Percentiles rank a stretch among this genome's conserved stretches.
These are phyloP conservation scores for Colletotrichum incanum DNA, from an alignment of 2,329 filamentous ascomycete species.

Conservation along the genomic window DNA sequence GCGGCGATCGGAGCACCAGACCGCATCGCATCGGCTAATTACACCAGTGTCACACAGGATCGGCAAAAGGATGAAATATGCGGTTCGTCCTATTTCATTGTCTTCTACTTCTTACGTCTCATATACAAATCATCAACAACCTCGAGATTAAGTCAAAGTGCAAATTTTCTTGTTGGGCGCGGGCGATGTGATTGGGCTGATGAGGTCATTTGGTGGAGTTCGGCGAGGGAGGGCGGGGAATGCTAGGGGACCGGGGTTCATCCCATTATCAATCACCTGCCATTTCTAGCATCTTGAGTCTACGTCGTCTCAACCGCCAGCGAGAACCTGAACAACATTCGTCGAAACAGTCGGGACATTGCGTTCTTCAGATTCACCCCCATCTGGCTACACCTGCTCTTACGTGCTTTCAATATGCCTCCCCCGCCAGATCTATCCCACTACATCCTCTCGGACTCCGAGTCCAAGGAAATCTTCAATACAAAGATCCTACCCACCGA, in stretches of 20 bases:
- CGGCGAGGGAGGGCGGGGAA: neutral
- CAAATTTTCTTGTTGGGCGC: neutral
- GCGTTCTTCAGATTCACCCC: neutral
- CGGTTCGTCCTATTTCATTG: neutral
- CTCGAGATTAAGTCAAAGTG: neutral
- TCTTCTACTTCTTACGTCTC: neutral
- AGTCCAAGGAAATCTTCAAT: conserved; percentile 52
- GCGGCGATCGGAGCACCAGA: neutral
- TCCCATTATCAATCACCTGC: neutral
- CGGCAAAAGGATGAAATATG: no score
- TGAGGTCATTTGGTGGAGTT: conserved; percentile 17
- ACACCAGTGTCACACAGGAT: neutral
- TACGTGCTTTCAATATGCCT: conserved; percentile 27
- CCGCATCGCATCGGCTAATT: neutral
- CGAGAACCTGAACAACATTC: neutral
- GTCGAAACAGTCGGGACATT: neutral
- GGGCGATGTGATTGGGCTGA: neutral
- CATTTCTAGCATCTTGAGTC: neutral
- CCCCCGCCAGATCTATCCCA: conserved; percentile 50
- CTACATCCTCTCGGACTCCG: conserved; percentile 51
- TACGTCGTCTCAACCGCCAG: neutral
- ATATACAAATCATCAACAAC: neutral
- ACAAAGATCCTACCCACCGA: conserved; percentile 53
- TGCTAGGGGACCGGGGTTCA: neutral
- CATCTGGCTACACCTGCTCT: neutral